phyloP scores from a whole-genome alignment of 164 flowering plant genomes.

The Malania oleifera region DNA sequence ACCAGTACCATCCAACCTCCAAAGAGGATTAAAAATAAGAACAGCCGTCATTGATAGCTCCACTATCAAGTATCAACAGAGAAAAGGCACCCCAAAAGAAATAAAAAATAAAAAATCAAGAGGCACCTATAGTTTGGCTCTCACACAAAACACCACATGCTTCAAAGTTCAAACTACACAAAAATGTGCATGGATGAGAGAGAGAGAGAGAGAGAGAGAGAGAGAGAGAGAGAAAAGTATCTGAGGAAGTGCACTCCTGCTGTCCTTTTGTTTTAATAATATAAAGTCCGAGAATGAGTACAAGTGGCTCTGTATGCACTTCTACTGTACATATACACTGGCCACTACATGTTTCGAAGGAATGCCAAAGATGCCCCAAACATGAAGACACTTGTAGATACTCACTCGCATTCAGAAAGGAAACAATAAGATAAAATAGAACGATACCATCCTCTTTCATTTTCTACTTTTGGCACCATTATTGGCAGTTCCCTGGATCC shows the following conservation, averaged over 20 bases:
- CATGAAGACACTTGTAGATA: conserved; percentile 29
- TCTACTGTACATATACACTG: conserved; percentile 24
- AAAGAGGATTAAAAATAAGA: conserved; percentile 4
- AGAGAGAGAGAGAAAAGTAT: conserved; percentile 1
- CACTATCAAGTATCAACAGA: conserved; percentile 1
- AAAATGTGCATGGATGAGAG: no score
- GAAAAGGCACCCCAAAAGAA: no score
- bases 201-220: background rate
- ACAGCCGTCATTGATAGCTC: no score
- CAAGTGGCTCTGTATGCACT: conserved; percentile 30
- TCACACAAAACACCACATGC: no score
- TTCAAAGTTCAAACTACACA: no score
- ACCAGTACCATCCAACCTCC: background rate
- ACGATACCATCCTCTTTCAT: conserved; percentile 17
- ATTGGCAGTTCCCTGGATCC: conserved; percentile 25
- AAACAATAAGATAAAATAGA: conserved; percentile 11
- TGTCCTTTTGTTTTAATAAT: background rate
- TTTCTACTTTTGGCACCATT: conserved; percentile 22
- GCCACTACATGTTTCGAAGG: conserved; percentile 15
- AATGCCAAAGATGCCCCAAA: conserved; percentile 17
- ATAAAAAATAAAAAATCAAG: no score
- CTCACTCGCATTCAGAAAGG: conserved; percentile 16
- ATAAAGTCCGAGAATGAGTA: conserved; percentile 26
- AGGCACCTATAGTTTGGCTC: background rate
- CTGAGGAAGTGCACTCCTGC: conserved; percentile 5